Base-by-base conservation (phyloP, 805 yeast genomes). In the Metschnikowia cerradonensis region DNA sequence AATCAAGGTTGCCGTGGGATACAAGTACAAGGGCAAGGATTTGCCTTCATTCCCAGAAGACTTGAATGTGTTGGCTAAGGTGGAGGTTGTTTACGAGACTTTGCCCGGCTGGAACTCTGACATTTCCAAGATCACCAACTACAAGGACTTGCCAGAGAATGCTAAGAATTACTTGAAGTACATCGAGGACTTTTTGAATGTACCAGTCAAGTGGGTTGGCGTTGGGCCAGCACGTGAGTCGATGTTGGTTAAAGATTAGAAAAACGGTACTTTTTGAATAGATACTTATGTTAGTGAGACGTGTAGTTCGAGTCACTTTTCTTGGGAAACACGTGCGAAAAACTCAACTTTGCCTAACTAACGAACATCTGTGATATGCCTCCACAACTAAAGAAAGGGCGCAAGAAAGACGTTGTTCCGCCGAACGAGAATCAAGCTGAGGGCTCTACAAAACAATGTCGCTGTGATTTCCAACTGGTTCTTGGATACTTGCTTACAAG, bases 181-280 rank as follows among this genome's bases (percentile, higher is more conserved):
- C 68, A 92, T 94, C 64, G 98, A 90, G 73, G 85, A 90, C 56
- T 91, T 79, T 64, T 76, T 91, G 55, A 78, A 79, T 45, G 92
- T 89, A 52, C 96, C 96, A 50, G 80, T 94, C 56, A 87, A 86
- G 68, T 94, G 97, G 97, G 94, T 94, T 55, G 99, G 99, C 67
- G 94, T 96, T 51, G 99, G 99, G 56, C 97, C 99, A 56, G 96
- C 90, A 48, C 88, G 98, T 76, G 96, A 87, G 51, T 83, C 91
- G 35, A 91, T 90, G 97, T 78, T 90, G 61, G 83, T 81, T 60
- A 85, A 82, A 36, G 47, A 44, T 15, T 44, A 44, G 26, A 19
- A n/a, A 22, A 14, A 32, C 13, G 22, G 22, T 14, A 20, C 31
- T 42, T 32, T 6, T n/a, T 42, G 43, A 40, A 40, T 40, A 26